Evolutionary conservation across 2,329 filamentous ascomycete species (phyloP).

Genomic region (Aaosphaeria pasadenensis): DNA sequence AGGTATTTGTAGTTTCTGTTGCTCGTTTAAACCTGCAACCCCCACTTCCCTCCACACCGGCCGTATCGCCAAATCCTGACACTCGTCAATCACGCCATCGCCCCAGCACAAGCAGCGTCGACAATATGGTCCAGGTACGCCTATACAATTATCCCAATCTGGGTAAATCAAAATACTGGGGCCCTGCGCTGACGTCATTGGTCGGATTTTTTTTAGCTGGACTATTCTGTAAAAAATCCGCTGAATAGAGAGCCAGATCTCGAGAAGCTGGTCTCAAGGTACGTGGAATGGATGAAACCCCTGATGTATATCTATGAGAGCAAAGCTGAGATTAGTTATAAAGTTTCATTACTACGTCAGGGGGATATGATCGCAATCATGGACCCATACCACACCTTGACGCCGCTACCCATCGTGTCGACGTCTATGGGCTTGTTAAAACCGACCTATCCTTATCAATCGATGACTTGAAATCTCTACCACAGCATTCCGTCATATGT

Average conservation of each 20-base stretch:
- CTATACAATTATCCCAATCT: not conserved
- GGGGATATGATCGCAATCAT: conserved; percentile 58
- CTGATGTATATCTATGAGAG: not conserved
- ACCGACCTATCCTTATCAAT: conserved; percentile 46
- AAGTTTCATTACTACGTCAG: conserved; percentile 49
- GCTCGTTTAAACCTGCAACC: conserved; percentile 1
- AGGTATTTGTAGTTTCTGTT: too few species aligned
- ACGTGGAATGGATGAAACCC: not conserved
- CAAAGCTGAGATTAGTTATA: not conserved
- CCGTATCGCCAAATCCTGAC: not conserved
- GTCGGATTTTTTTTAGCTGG: conserved; percentile 19
- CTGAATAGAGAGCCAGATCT: conserved; percentile 49
- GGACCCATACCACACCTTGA: conserved; percentile 50
- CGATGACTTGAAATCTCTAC: conserved; percentile 46
- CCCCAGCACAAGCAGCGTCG: not conserved
- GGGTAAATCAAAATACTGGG: conserved; percentile 10
- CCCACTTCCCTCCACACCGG: not conserved
- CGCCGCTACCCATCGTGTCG: conserved; percentile 40
- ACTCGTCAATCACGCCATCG: not conserved
- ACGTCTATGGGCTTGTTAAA: conserved; percentile 50
- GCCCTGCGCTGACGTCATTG: conserved; percentile 10
- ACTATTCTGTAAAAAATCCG: conserved; percentile 45
- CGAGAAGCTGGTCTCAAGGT: conserved; percentile 45
- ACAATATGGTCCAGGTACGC: conserved; percentile 1
- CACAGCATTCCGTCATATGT: conserved; percentile 55